phyloP scores from a whole-genome alignment of 805 yeast genomes.

The Starmerella lactis-condensi region DNA sequence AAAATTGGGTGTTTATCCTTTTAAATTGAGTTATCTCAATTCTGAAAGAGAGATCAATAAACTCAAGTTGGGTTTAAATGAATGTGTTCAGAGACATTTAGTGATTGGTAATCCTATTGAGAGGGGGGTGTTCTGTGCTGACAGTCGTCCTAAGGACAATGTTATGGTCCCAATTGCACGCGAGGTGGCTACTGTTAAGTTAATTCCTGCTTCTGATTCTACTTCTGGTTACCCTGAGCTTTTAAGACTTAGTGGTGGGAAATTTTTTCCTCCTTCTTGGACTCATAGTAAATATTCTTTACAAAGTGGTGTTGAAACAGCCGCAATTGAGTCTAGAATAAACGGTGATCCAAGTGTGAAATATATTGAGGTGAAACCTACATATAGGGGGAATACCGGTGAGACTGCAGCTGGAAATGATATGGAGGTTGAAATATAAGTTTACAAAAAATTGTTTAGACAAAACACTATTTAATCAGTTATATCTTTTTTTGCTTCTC shows the following conservation, averaged over 20 bases:
- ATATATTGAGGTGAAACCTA: slow-evolving; percentile 19
- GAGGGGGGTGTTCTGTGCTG: slow-evolving; percentile 54
- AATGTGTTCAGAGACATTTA: slow-evolving; percentile 61
- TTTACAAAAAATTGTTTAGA: not conserved
- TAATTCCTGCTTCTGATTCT: slow-evolving; percentile 27
- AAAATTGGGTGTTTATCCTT: slow-evolving; percentile 71
- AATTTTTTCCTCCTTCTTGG: slow-evolving; percentile 57
- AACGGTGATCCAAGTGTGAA: slow-evolving; percentile 19
- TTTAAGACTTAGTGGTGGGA: slow-evolving; percentile 67
- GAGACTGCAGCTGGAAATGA: not conserved
- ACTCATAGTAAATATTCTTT: slow-evolving; percentile 63
- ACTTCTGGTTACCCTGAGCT: slow-evolving; percentile 34
- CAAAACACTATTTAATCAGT: not conserved
- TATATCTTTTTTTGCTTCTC: slow-evolving; percentile 4
- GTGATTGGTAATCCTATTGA: slow-evolving; percentile 57
- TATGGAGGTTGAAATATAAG: slow-evolving; percentile 9
- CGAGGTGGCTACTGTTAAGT: slow-evolving; percentile 57
- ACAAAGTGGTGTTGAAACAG: slow-evolving; percentile 26
- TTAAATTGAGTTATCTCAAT: slow-evolving; percentile 61
- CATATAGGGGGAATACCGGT: slow-evolving; percentile 1
- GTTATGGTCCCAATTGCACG: slow-evolving; percentile 52
- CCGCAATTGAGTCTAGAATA: slow-evolving; percentile 17
- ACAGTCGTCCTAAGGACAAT: slow-evolving; percentile 29
- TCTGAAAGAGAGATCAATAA: slow-evolving; percentile 38
- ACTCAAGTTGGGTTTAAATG: slow-evolving; percentile 58